Evolutionary conservation across 257 asterid species (phyloP).

Genomic region (Ehretia macrophylla): DNA sequence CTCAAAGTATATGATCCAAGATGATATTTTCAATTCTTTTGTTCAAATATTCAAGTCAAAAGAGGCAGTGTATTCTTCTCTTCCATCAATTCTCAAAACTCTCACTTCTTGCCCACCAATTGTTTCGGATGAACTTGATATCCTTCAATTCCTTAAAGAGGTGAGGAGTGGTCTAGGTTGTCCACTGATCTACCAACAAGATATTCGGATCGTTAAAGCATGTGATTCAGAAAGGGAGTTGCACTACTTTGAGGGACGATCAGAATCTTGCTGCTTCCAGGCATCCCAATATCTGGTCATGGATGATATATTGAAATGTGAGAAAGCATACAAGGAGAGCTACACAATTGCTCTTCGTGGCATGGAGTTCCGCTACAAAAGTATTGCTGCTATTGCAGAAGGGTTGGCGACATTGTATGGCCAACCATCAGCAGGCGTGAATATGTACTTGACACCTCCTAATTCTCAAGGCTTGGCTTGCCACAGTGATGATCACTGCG

Average conservation of each 20-base stretch:
- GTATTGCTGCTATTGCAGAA: conserved; percentile 58
- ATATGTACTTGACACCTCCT: conserved; percentile 78
- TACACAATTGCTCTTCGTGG: conserved; percentile 82
- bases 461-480: conserved; percentile 78
- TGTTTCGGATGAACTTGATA: conserved; percentile 55
- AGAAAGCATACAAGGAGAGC: conserved; percentile 61
- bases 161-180: conserved; percentile 49
- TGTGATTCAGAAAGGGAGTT: conserved; percentile 32
- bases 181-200: conserved; percentile 62
- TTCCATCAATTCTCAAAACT: conserved; percentile 47
- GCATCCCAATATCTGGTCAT: conserved; percentile 30
- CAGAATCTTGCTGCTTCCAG: conserved; percentile 19
- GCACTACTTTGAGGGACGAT: conserved; percentile 46
- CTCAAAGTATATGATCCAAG: conserved; percentile 24
- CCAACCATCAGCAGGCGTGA: conserved; percentile 81
- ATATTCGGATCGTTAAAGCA: conserved; percentile 69
- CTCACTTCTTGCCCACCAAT: conserved; percentile 64
- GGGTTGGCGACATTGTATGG: conserved; percentile 67
- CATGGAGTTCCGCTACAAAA: conserved; percentile 53
- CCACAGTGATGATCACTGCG: conserved; percentile 85
- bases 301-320: conserved; percentile 47
- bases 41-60: conserved; percentile 33
- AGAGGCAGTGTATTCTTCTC: conserved; percentile 32
- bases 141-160: conserved; percentile 53
- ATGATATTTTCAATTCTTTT: conserved; percentile 36